Evolutionary conservation across 805 yeast genomes (phyloP).

Genomic region (Candida ficus): DNA sequence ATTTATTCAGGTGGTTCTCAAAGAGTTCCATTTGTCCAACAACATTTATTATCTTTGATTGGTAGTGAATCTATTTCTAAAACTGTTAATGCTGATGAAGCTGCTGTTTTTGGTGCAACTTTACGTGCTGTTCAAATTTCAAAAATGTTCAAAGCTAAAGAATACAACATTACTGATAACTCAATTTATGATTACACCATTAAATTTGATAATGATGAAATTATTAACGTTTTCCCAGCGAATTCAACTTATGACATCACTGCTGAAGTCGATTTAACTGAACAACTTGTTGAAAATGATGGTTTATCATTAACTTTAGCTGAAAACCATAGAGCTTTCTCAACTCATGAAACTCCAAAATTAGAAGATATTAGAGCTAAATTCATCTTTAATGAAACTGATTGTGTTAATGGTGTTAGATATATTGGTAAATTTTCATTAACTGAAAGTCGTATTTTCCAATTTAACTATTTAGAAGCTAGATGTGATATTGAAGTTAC

Average conservation of each 20-base stretch:
- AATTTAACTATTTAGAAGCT: constrained; percentile 38
- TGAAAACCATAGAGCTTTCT: constrained; percentile 25
- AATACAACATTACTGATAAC: constrained; percentile 54
- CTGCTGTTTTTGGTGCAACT: constrained; percentile 89
- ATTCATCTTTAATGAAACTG: constrained; percentile 28
- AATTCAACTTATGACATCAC: constrained; percentile 37
- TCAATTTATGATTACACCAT: constrained; percentile 45
- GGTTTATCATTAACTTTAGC: constrained; percentile 31
- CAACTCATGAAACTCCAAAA: constrained; percentile 19
- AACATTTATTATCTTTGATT: constrained; percentile 45
- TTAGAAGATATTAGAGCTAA: constrained; percentile 17
- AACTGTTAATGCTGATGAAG: constrained; percentile 93
- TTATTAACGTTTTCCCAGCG: constrained; percentile 37
- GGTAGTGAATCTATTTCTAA: constrained; percentile 64
- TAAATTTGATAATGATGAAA: constrained; percentile 23
- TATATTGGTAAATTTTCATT: constrained; percentile 40
- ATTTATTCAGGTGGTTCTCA: constrained; percentile 88
- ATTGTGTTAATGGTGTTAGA: constrained; percentile 34
- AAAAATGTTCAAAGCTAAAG: constrained; percentile 60
- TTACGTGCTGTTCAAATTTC: constrained; percentile 72
- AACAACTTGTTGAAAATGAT: constrained; percentile 24
- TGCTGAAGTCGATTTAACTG: constrained; percentile 34
- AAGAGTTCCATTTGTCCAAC: constrained; percentile 83
- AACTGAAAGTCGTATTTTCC: constrained; percentile 46
- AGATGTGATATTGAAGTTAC: constrained; percentile 32